Conservation (phyloP, 2,329 filamentous ascomycete species). For the Coleophoma eucalyptorum region DNA sequence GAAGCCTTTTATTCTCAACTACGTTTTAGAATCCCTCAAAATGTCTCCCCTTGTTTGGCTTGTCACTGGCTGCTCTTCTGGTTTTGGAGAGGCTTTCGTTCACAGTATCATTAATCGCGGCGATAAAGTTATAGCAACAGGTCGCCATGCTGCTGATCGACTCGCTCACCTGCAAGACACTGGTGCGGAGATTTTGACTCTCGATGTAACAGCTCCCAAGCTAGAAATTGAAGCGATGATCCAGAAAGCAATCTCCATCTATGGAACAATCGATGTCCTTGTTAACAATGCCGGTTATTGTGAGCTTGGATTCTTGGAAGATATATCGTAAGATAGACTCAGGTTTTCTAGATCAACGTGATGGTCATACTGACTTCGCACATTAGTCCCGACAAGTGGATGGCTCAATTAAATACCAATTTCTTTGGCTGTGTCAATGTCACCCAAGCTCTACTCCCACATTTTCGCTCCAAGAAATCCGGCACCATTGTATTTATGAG, state of each 20-base stretch:
- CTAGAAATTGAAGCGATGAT: constrained; percentile 31
- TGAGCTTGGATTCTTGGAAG: constrained; percentile 22
- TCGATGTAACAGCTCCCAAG: constrained; percentile 43
- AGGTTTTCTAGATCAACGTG: neutral
- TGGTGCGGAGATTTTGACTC: constrained; percentile 38
- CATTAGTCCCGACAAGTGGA: constrained; percentile 3
- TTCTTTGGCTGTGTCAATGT: constrained; percentile 48
- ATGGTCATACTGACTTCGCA: neutral
- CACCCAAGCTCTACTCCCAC: constrained; percentile 41
- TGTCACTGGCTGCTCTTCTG: constrained; percentile 16
- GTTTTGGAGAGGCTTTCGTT: constrained; percentile 12
- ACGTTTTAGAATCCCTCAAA: neutral
- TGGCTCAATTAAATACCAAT: constrained; percentile 42
- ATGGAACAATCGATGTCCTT: constrained; percentile 28
- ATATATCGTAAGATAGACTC: constrained; percentile 14
- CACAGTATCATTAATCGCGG: constrained; percentile 9
- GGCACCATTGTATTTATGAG: constrained; percentile 27
- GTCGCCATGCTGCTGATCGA: neutral
- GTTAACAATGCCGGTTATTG: constrained; percentile 31
- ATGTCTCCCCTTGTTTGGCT: constrained; percentile 15
- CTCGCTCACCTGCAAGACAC: constrained; percentile 33
- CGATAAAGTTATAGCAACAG: constrained; percentile 14
- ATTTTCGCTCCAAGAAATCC: constrained; percentile 34
- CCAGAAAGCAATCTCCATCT: constrained; percentile 23
- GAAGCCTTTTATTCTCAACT: no score